phyloP scores from a whole-genome alignment of 2,329 filamentous ascomycete genomes.

The Cercospora citrullina region DNA sequence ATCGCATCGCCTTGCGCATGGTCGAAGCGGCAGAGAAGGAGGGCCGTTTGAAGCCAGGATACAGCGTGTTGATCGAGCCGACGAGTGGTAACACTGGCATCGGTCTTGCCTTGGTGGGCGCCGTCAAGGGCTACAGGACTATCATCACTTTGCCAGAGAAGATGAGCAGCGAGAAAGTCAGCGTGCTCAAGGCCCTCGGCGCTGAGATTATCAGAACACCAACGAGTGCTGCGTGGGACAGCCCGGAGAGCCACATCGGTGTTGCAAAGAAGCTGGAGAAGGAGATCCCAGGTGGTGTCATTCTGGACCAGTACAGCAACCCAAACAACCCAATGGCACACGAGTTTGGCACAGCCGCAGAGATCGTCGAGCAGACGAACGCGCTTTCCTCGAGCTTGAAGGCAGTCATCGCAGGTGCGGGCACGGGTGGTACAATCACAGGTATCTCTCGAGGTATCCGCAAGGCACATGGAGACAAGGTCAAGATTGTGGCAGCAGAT shows the following conservation, averaged over 20 bases:
- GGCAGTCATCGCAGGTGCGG: conserved; percentile 85
- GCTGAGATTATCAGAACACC: conserved; percentile 98
- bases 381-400: conserved; percentile 65
- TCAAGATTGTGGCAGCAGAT: conserved; percentile 91
- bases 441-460: conserved; percentile 80
- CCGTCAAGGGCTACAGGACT: conserved; percentile 96
- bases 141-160: conserved; percentile 99
- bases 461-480: conserved; percentile 74
- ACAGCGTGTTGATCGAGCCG: conserved; percentile 89
- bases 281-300: conserved; percentile 95
- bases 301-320: conserved; percentile 95
- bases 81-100: conserved; percentile 99
- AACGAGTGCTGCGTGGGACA: conserved; percentile 91
- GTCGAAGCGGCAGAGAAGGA: conserved; percentile 90
- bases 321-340: conserved; percentile 88
- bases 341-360: conserved; percentile 90
- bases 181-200: conserved; percentile 87
- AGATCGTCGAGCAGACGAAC: conserved; percentile 88
- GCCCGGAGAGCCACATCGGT: conserved; percentile 94
- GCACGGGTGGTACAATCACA: conserved; percentile 93
- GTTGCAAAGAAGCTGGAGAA: conserved; percentile 87
- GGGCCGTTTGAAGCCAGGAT: conserved; percentile 92
- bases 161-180: conserved; percentile 98
- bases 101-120: conserved; percentile 86
- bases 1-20: conserved; percentile 96